Evolutionary conservation across 148 eudicot species (phyloP), one percentile per base, ranked within the genome.

Genomic region (Chenopodium quinoa): DNA sequence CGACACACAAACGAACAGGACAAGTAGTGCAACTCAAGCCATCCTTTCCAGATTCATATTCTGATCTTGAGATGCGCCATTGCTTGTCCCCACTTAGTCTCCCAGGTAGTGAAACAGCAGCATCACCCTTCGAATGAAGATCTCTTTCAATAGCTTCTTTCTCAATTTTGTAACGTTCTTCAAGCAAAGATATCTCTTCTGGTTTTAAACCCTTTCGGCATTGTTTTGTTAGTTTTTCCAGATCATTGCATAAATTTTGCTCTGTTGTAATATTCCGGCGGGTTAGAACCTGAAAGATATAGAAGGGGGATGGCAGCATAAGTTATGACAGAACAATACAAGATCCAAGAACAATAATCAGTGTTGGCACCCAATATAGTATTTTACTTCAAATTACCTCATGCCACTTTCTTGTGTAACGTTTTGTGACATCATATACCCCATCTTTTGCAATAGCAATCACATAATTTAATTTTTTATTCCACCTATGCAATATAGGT

Each of bases 381-480:
- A 3, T 60, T n/a, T 64, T 19, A 63, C 75, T 12, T 34, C 47
- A 52, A 77, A 16, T 65, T 87, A 96, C 99, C 98, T 92, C 97
- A 80, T 88, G 93, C 99, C 99, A 96, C 83, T 93, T 89, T 82
- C 93, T 91, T 78, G 99, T 93, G 88, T 96, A 96, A 83, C 98
- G 98, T 85, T 92, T 96, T 65, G 98, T 96, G 81, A 93, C 99
- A 89, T 96, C 99, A 88, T 91, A 86, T 20, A 93, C 98, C 66
- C 99, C 99, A 86, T 96, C 99, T 83, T 87, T 92, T 67, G 97
- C 91, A 56, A 96, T 83, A 82, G 91, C 99, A 82, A 96, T 80
- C 79, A 90, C 88, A 83, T 96, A 96, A 84, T 88, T 84, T 85
- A 96, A 87, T 1, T 90, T 92, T 82, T 93, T 96, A 11, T 84